Base-by-base conservation (phyloP, 305 asterid species). In the Solanum hybrid region DNA sequence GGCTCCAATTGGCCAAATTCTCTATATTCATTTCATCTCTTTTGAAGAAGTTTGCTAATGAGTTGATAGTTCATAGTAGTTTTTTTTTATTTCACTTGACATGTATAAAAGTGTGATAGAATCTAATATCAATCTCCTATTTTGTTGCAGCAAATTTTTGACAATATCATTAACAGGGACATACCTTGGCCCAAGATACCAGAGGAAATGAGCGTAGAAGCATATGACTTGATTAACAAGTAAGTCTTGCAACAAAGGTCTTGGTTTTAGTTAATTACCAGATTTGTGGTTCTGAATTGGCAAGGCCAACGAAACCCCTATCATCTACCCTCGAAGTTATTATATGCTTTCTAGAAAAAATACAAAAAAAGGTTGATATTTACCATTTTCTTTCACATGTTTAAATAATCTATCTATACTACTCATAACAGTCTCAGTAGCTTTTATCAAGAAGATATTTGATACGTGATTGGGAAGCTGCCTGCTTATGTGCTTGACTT, bases 111-210 rank as follows among this genome's bases (percentile, higher is more conserved):
- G 37, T 34, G 34, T 85, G 88, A 40, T 40, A 85, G n/a, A 85
- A 32, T 60, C 88, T 89, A 75, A 88, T 91, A 86, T 71, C 92
- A 87, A 93, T 88, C 86, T 89, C 69, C 88, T 90, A 89, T 84
- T 81, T 38, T 93, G 91, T 89, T 94, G 96, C 98, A 98, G 99
- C 94, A 94, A 92, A 95, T 97, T 89, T 98, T 98, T 93, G 93
- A 94, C 94, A 96, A 98, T 92, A 96, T 98, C 91, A 93, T 98
- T 91, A 95, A 98, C 91, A 93, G 98, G 92, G 96, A 95, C 93
- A 95, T 98, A 90, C 96, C 97, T 81, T 95, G 99, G 99, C 99
- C 99, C 86, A 96, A 91, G 93, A 87, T 95, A 91, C 99, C 98
- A 31, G 98, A 96, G 66, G 99, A 98, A 94, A 91, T 98, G 93